These are phyloP conservation scores for Sequoiadendron giganteum DNA, from an alignment of 75 land plant genomes.

Conservation along the genomic window DNA sequence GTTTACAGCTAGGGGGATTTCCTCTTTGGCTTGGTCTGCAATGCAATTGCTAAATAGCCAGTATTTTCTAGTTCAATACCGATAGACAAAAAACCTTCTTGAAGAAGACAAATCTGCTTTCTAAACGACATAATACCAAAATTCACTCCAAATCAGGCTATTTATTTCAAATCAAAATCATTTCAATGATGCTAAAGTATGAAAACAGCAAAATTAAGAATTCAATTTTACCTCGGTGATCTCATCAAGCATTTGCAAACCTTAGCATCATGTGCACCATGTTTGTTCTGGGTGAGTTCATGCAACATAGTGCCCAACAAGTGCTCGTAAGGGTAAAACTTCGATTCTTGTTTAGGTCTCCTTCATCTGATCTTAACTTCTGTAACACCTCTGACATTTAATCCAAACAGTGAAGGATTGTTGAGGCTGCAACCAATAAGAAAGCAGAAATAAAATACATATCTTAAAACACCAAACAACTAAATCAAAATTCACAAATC, in stretches of 20 bases:
- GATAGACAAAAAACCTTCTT: not conserved
- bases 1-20: no score
- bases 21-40: not conserved
- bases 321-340: constrained; percentile 67
- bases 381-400: constrained; percentile 70
- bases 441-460: not conserved
- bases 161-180: not conserved
- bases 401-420: constrained; percentile 69
- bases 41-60: not conserved
- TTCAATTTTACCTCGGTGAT: constrained; percentile 56
- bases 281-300: constrained; percentile 82
- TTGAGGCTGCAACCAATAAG: constrained; percentile 37
- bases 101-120: not conserved
- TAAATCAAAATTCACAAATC: not conserved
- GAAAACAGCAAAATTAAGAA: not conserved
- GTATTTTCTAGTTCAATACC: not conserved
- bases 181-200: not conserved
- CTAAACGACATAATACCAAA: not conserved
- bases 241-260: constrained; percentile 95
- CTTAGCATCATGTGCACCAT: constrained; percentile 75
- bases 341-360: constrained; percentile 54
- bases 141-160: not conserved
- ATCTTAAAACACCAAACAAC: not conserved
- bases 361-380: constrained; percentile 74
- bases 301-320: constrained; percentile 94